Evolutionary conservation across 2,329 filamentous ascomycete genomes (phyloP), one percentile per base, ranked within the genome.

Genomic region (Pestalotiopsis fici): DNA sequence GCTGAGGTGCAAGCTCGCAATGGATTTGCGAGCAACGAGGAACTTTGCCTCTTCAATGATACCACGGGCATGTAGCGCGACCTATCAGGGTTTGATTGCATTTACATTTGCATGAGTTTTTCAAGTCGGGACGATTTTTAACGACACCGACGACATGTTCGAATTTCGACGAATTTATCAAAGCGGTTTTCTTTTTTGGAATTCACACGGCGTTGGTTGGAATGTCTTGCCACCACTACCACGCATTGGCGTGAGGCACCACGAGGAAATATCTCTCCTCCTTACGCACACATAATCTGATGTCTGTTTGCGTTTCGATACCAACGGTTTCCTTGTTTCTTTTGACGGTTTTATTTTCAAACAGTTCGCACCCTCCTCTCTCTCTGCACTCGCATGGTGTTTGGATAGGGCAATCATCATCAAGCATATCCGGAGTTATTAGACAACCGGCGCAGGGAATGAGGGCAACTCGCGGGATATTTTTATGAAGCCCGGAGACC

Each of bases 401-500:
- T 27, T 25, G 37, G 21, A 28, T 27, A 59, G 28, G 35, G 35
- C 7, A 31, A 15, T 31, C 63, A 27, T 3, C 31, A 35, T 35
- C 31, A 35, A 28, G 43, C 47, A 50, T 37, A 37, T 21, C 59
- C n/a, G 39, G 35, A 62, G 59, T 62, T 62, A 62, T 62, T 50
- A 62, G 59, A 62, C 59, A 13, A 62, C 59, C 59, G 59, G 39
- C 15, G 7, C 13, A 31, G 28, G 57, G 11, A 18, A 59, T 7
- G 64, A 15, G 39, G 66, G 64, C 54, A 55, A 65, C 68, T 69
- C 47, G 56, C 55, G 64, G 47, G 66, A 68, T 68, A 25, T 66
- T 68, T 68, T 69, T 68, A 57, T 69, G 68, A 68, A 68, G 66
- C 68, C 62, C 59, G 62, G 68, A 68, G 66, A 65, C 60, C 56